Base-by-base conservation (phyloP, 331 rosid species). In the Dryas integrifolia region DNA sequence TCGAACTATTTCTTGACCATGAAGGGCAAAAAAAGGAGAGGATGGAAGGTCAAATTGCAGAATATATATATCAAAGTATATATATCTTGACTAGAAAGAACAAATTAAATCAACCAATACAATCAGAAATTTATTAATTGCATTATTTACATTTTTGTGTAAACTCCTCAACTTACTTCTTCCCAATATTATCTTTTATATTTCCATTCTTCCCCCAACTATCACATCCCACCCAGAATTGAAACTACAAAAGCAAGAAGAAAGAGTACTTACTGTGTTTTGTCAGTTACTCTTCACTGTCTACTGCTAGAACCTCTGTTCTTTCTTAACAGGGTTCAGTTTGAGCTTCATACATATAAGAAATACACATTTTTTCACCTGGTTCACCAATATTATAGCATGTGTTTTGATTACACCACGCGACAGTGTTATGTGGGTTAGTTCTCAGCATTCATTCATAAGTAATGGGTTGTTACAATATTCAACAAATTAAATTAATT, bases 311-410 rank as follows among this genome's bases (percentile, higher is more conserved):
- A 71, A 71, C 73, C 72, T 73, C 53, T 61, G 45, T 26, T 52
- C 26, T 51, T 51, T 18, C 43, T n/a, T n/a, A 55, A 30, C 67
- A 65, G 78, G 57, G 51, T 77, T 76, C 51, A 21, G 66, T 65
- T 58, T 65, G 41, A 65, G 72, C 44, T 55, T 41, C 59, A 49
- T 70, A 26, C 47, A 45, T 59, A 4, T 72, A 46, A 30, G 2
- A 30, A 1, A 21, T 53, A 41, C 43, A 18, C 15, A 49, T 51
- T 47, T 10, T 51, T 21, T 38, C 12, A 21, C 24, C 24, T 0
- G 24, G 24, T 21, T 21, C 24, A 21, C 24, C 24, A 21, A 21
- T 21, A 30, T 30, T 30, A 30, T 30, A 30, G 35, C 35, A 30
- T 30, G 35, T 30, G 35, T 2, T 30, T 30, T 30, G 35, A 21